These are phyloP conservation scores for Penicillium sp. DNA, from an alignment of 2,329 filamentous ascomycete species.

Conservation along the genomic window DNA sequence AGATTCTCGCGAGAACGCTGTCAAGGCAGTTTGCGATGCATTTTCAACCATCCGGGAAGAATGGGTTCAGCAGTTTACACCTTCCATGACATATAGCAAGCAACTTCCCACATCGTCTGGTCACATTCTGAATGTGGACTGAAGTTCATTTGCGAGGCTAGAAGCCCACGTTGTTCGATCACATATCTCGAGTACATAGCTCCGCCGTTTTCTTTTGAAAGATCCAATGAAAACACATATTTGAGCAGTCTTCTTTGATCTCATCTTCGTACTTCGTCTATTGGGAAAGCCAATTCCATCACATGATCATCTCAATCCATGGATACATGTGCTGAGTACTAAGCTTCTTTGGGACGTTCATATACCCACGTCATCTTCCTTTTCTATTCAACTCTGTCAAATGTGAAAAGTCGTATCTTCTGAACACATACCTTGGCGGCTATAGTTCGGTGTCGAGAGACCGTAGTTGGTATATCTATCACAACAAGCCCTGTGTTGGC, in stretches of 20 bases:
- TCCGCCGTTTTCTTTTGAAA: neutral
- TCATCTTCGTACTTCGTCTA: too few relatives aligned
- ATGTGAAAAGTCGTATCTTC: too few relatives aligned
- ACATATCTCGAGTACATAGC: neutral
- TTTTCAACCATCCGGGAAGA: slow-evolving; percentile 39
- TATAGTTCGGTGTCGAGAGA: too few relatives aligned
- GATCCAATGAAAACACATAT: neutral
- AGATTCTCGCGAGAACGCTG: slow-evolving; percentile 35
- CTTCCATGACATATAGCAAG: slow-evolving; percentile 38
- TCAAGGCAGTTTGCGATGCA: slow-evolving; percentile 38
- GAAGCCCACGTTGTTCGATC: neutral
- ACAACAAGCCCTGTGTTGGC: too few relatives aligned
- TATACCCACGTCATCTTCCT: too few relatives aligned
- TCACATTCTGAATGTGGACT: slow-evolving; percentile 29
- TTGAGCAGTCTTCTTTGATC: too few relatives aligned
- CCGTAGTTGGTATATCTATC: too few relatives aligned
- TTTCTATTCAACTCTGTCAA: too few relatives aligned
- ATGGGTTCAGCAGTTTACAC: slow-evolving; percentile 42
- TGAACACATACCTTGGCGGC: too few relatives aligned
- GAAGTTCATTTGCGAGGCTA: neutral
- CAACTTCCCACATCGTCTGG: slow-evolving; percentile 42
- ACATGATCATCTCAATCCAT: neutral
- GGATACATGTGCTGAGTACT: too few relatives aligned
- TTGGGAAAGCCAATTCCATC: too few relatives aligned
- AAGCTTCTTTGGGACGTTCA: too few relatives aligned